Evolutionary conservation across 495 filamentous ascomycete species (phyloP).

Genomic region (Jackrogersella minutella): DNA sequence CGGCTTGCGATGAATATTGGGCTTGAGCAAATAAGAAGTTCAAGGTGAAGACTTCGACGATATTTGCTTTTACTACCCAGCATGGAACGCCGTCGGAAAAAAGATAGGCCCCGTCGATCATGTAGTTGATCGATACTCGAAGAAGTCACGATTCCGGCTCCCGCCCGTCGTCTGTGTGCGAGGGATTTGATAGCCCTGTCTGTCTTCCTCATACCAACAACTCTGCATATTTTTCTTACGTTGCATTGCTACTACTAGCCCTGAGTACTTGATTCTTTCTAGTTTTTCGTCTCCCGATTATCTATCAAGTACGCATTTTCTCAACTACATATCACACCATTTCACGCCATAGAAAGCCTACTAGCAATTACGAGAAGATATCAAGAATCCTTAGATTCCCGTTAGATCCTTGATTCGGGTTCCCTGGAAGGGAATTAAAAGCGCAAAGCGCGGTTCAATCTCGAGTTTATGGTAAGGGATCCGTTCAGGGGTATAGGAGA

Average conservation of each 20-base stretch:
- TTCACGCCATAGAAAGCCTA: too few species aligned
- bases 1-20: not conserved
- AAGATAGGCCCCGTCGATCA: slow-evolving; percentile 23
- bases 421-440: slow-evolving; percentile 3
- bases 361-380: too few species aligned
- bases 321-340: too few species aligned
- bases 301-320: too few species aligned
- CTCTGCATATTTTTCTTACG: too few species aligned
- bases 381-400: too few species aligned
- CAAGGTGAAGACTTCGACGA: slow-evolving; percentile 1
- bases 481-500: not conserved
- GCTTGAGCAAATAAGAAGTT: not conserved
- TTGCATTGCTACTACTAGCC: too few species aligned
- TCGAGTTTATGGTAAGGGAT: not conserved
- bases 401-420: not conserved
- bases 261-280: too few species aligned
- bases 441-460: slow-evolving; percentile 19
- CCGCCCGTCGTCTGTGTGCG: not conserved
- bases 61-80: slow-evolving; percentile 7
- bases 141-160: slow-evolving; percentile 4
- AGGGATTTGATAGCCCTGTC: slow-evolving; percentile 4
- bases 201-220: not conserved
- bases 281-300: too few species aligned
- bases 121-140: slow-evolving; percentile 25
- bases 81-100: not conserved